Conservation (phyloP, 2,329 filamentous ascomycete species). For the Alternaria panax region DNA sequence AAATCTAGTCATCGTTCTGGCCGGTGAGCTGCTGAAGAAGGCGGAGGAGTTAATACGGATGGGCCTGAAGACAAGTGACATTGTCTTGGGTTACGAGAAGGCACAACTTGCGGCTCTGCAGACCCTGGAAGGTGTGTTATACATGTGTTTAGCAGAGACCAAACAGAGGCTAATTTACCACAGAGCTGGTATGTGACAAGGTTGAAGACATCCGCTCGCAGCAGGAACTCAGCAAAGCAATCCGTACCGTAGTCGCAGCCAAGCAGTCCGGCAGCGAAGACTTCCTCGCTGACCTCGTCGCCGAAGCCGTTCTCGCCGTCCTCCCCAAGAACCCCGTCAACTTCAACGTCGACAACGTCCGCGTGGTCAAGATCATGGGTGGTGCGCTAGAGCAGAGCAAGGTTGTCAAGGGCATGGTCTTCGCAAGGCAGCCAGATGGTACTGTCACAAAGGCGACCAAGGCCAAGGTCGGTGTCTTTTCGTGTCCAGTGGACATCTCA, state of each 20-base stretch:
- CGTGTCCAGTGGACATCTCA: slow-evolving; percentile 91
- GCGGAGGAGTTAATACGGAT: slow-evolving; percentile 95
- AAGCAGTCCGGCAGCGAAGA: slow-evolving; percentile 97
- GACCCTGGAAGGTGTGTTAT: slow-evolving; percentile 71
- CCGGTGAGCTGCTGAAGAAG: slow-evolving; percentile 94
- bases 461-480: slow-evolving; percentile 96
- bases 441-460: slow-evolving; percentile 85
- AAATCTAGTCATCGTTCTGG: slow-evolving; percentile 94
- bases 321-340: slow-evolving; percentile 93
- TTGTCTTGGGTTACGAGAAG: slow-evolving; percentile 94
- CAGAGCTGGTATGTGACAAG: slow-evolving; percentile 87
- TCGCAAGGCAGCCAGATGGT: slow-evolving; percentile 93
- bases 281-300: slow-evolving; percentile 82
- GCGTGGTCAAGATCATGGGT: slow-evolving; percentile 99
- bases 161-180: slow-evolving; percentile 23
- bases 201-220: slow-evolving; percentile 83
- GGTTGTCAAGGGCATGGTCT: slow-evolving; percentile 98
- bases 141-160: background rate
- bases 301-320: slow-evolving; percentile 83
- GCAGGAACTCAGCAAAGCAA: slow-evolving; percentile 89
- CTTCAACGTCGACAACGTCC: slow-evolving; percentile 99
- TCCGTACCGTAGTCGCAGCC: slow-evolving; percentile 92
- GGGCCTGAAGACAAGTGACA: slow-evolving; percentile 98
- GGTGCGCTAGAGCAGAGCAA: slow-evolving; percentile 92
- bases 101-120: slow-evolving; percentile 89